Percentiles rank a stretch among this genome's conserved stretches.
Conservation (phyloP, 2,329 filamentous ascomycete genomes). For the Epichloe gansuensis region DNA sequence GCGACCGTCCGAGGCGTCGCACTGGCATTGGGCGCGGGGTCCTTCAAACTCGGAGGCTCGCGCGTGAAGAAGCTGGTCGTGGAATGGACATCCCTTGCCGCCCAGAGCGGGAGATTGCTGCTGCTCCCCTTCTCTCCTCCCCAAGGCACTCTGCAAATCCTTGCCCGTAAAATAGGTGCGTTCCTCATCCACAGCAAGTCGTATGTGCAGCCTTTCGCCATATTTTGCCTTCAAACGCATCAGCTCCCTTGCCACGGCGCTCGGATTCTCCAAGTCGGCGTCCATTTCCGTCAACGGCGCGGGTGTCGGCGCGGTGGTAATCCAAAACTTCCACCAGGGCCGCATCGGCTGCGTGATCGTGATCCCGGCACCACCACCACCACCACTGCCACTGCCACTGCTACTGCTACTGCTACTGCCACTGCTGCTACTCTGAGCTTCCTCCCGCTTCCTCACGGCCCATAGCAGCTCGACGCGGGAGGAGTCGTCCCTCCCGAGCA, state of each 20-base stretch:
- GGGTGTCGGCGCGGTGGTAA: constrained; percentile 4
- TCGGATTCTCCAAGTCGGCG: constrained; percentile 16
- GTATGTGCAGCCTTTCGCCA: constrained; percentile 45
- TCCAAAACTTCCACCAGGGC: constrained; percentile 15
- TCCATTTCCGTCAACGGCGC: constrained; percentile 11
- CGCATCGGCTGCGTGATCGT: background rate
- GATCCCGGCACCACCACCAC: too few species aligned
- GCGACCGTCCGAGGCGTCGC: constrained; percentile 10
- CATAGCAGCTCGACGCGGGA: constrained; percentile 59
- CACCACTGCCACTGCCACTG: background rate
- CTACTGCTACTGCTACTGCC: background rate
- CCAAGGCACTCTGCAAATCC: constrained; percentile 29
- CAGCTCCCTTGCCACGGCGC: constrained; percentile 49
- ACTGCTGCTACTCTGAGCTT: constrained; percentile 24
- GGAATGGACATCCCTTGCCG: constrained; percentile 14
- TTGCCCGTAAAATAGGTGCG: constrained; percentile 46
- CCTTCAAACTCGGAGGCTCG: constrained; percentile 19
- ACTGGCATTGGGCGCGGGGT: constrained; percentile 14
- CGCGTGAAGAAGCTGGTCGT: constrained; percentile 19
- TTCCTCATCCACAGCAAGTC: constrained; percentile 77
- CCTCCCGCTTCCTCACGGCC: constrained; percentile 54
- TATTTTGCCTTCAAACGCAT: constrained; percentile 46
- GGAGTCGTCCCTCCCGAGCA: constrained; percentile 30
- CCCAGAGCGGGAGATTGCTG: background rate
- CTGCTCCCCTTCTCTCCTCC: background rate